Conservation (phyloP, 2,329 filamentous ascomycete genomes). For the Colletotrichum paranaense region DNA sequence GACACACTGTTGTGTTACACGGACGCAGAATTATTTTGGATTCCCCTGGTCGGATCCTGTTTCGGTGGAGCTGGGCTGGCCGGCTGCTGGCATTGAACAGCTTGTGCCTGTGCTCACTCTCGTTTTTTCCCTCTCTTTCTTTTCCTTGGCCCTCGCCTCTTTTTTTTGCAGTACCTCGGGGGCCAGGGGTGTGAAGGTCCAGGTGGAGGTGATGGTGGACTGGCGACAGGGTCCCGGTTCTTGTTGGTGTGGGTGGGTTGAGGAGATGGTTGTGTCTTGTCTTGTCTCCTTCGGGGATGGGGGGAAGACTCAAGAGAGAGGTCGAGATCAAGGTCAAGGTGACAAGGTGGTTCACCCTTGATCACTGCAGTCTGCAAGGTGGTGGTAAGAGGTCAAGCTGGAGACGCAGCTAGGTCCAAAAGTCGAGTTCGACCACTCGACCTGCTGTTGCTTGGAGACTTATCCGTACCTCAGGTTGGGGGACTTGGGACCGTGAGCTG, state of each 20-base stretch:
- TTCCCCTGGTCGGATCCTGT: conserved; percentile 33
- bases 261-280: neutral
- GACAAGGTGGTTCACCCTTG: neutral
- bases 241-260: neutral
- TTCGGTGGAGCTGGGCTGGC: conserved; percentile 30
- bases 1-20: conserved; percentile 37
- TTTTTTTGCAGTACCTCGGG: conserved; percentile 10
- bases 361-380: neutral
- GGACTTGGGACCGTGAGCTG: conserved; percentile 24
- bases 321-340: neutral
- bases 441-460: too few relatives aligned
- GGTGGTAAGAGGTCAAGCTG: neutral
- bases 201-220: neutral
- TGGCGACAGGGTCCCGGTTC: neutral
- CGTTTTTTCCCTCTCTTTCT: conserved; percentile 2
- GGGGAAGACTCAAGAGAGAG: neutral
- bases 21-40: conserved; percentile 37
- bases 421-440: neutral
- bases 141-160: neutral
- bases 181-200: neutral
- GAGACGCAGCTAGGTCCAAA: neutral
- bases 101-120: conserved; percentile 29
- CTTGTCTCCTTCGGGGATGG: neutral
- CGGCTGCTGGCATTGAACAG: conserved; percentile 27
- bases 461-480: too few relatives aligned